Base-by-base conservation (phyloP, 495 filamentous ascomycete genomes). In the Pseudoneurospora amorphoporcata region DNA sequence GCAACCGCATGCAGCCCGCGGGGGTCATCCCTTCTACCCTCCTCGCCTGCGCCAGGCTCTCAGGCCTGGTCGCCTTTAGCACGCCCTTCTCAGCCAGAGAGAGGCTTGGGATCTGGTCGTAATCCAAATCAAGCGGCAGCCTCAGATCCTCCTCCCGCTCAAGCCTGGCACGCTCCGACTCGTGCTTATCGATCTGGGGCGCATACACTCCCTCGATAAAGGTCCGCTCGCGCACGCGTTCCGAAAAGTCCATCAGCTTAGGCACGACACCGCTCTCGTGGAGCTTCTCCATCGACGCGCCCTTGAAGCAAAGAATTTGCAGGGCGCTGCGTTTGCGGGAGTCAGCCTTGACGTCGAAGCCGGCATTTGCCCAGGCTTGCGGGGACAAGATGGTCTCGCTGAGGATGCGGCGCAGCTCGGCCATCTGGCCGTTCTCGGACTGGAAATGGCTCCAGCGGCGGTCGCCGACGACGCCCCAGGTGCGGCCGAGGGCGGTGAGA, bases 31-130 rank as follows among this genome's bases (percentile, higher is more conserved):
- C 95, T 80, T 99, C 95, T 69, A 97, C 88, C 10, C 96, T 83
- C 69, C 93, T 83, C 19, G 95, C 94, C 89, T 97, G 94, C 3
- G 93, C 96, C 35, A 99, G 82, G 69, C 87, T 95, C 77, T 94
- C 92, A 6, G 95, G 95, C 47, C 88, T 81, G 10, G 93, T 89
- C 32, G 83, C 83, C 40, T 87, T 83, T n/a, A 99, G 86, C 8
- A 90, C 86, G 12, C 85, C 81, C 75, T 85, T 88, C 84, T 98
- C 96, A 74, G 94, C 94, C 8, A 85, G 86, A 73, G 91, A 93
- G 70, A 99, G 84, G 0, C 94, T 93, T 40, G 84, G 79, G 29
- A 99, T 84, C 7, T 74, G 74, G 17, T 86, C 83, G 75, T 97
- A 99, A 75, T 98, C 90, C 38, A 99, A 77, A 75, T 96, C 92